phyloP scores from a whole-genome alignment of 306 rosid species.

The Quercus ilex region DNA sequence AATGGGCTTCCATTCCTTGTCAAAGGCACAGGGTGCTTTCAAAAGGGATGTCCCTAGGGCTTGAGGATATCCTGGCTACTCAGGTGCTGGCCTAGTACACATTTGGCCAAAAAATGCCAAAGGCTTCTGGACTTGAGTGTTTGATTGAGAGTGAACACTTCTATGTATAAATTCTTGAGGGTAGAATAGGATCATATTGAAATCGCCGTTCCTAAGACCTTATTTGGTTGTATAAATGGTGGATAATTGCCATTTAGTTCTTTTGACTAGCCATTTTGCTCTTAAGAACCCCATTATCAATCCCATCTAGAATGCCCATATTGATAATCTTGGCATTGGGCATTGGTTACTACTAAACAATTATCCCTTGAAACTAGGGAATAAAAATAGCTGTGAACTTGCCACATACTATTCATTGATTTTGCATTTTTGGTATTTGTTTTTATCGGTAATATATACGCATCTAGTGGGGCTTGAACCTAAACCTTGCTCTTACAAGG shows the following conservation, averaged over 20 bases:
- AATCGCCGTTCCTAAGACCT: not conserved
- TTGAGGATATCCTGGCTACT: not conserved
- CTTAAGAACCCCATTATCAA: not conserved
- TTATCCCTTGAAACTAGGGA: not conserved
- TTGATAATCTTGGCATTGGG: not conserved
- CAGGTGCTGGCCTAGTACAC: not conserved
- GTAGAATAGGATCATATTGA: not conserved
- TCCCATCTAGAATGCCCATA: not conserved
- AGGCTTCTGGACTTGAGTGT: not conserved
- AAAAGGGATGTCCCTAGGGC: not conserved
- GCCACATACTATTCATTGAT: not conserved
- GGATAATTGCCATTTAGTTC: not conserved
- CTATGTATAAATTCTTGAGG: not conserved
- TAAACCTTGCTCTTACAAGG: too few species aligned
- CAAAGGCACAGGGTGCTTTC: not conserved
- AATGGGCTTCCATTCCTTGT: not conserved
- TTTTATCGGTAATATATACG: too few species aligned
- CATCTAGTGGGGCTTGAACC: too few species aligned
- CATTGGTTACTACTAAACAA: not conserved
- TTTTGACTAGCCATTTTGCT: not conserved
- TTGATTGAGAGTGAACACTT: not conserved
- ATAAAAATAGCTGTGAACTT: not conserved
- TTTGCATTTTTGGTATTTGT: not conserved
- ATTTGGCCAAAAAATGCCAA: not conserved
- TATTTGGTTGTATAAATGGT: not conserved